Percentiles rank a stretch among this genome's conserved stretches.
These are phyloP conservation scores for Otatea glauca DNA, from an alignment of 176 grass and related monocot species.

Conservation along the genomic window DNA sequence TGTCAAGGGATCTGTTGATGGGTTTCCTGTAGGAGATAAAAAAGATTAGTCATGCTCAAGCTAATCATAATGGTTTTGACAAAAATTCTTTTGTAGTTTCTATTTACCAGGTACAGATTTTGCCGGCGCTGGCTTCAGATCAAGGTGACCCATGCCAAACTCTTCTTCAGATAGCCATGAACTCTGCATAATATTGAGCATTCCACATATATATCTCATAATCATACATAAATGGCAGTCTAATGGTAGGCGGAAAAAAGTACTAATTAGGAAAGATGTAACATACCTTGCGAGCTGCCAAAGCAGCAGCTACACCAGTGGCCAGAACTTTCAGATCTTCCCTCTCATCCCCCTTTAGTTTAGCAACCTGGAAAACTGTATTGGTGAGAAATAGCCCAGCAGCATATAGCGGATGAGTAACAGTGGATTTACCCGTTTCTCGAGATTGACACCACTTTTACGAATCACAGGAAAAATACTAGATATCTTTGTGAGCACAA, in stretches of 20 bases:
- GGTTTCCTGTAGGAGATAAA: conserved; percentile 62
- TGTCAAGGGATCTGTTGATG: conserved; percentile 50
- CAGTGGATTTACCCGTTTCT: conserved; percentile 70
- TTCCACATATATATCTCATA: conserved; percentile 1
- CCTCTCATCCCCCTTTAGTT: conserved; percentile 92
- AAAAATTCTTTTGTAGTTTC: conserved; percentile 23
- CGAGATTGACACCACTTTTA: conserved; percentile 91
- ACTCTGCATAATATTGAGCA: conserved; percentile 59
- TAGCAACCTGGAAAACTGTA: conserved; percentile 64
- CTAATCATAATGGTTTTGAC: neutral
- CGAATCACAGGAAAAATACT: conserved; percentile 80
- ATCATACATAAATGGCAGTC: conserved; percentile 19
- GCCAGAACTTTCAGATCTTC: conserved; percentile 98
- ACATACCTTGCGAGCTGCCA: conserved; percentile 90
- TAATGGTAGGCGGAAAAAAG: neutral
- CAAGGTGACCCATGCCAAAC: conserved; percentile 92
- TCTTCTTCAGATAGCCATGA: conserved; percentile 98
- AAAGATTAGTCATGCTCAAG: conserved; percentile 37
- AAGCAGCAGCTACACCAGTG: conserved; percentile 89
- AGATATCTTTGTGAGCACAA: conserved; percentile 96
- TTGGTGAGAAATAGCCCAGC: conserved; percentile 29
- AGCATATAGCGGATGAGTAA: conserved; percentile 17
- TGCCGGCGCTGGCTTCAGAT: conserved; percentile 67
- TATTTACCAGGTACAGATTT: conserved; percentile 72
- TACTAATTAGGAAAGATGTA: conserved; percentile 16